Evolutionary conservation across 768 basidiomycete species (phyloP).

Genomic region (Boletellus ananas): DNA sequence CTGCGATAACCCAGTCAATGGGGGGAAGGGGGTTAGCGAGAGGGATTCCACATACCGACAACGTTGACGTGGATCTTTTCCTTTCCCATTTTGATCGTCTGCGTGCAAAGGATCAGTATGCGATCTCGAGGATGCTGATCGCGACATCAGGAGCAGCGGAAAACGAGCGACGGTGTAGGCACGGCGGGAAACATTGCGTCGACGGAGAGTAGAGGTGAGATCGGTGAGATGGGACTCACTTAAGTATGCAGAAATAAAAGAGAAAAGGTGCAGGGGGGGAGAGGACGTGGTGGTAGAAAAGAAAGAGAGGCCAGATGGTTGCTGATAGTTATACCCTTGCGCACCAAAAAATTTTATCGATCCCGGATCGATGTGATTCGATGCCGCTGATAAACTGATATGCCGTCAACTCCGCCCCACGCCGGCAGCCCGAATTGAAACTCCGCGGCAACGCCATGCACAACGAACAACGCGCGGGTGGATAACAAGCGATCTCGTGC

Average conservation of each 20-base stretch:
- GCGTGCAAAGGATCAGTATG: constrained; percentile 14
- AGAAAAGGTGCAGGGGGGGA: constrained; percentile 27
- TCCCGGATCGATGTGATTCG: constrained; percentile 58
- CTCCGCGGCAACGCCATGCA: constrained; percentile 6
- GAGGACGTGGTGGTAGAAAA: constrained; percentile 35
- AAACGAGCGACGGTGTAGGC: constrained; percentile 15
- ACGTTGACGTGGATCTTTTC: constrained; percentile 97
- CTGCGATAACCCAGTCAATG: constrained; percentile 43
- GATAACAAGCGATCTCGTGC: not conserved
- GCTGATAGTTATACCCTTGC: constrained; percentile 56
- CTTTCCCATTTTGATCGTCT: constrained; percentile 88
- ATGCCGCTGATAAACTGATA: constrained; percentile 46
- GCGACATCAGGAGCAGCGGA: constrained; percentile 21
- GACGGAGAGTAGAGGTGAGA: constrained; percentile 9
- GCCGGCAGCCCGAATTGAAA: constrained; percentile 15
- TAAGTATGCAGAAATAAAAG: constrained; percentile 39
- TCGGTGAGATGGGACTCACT: constrained; percentile 35
- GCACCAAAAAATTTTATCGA: constrained; percentile 61
- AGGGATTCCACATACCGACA: constrained; percentile 64
- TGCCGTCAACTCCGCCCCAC: constrained; percentile 42
- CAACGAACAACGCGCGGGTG: no score
- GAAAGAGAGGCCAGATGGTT: constrained; percentile 40
- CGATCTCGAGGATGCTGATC: constrained; percentile 13
- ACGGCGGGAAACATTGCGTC: constrained; percentile 17
- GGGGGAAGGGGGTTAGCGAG: not conserved